Evolutionary conservation across 495 filamentous ascomycete genomes (phyloP).

Genomic region (Penicillium tannophilum): DNA sequence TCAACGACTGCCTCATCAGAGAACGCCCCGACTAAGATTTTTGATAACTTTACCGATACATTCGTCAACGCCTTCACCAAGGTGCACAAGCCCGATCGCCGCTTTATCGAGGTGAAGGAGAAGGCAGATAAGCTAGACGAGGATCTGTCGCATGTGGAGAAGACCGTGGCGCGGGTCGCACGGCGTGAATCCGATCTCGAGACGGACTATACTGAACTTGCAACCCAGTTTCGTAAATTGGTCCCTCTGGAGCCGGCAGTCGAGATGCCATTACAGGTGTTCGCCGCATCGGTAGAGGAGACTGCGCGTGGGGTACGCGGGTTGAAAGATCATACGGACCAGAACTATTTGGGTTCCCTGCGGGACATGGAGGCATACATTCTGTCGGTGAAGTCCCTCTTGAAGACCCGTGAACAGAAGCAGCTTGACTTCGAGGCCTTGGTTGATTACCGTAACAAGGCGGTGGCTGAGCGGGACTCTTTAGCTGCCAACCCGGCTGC

Average conservation of each 20-base stretch:
- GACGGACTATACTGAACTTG: constrained; percentile 83
- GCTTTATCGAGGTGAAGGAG: constrained; percentile 92
- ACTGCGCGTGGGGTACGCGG: constrained; percentile 71
- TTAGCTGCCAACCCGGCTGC: constrained; percentile 66
- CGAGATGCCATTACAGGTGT: constrained; percentile 74
- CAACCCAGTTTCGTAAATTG: constrained; percentile 91
- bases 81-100: constrained; percentile 89
- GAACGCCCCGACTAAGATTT: constrained; percentile 64
- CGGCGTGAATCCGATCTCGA: constrained; percentile 89
- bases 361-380: constrained; percentile 95
- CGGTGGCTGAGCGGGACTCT: constrained; percentile 82
- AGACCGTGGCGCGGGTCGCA: constrained; percentile 85
- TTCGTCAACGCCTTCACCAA: constrained; percentile 98
- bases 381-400: constrained; percentile 75
- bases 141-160: constrained; percentile 89
- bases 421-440: constrained; percentile 96
- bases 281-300: constrained; percentile 83
- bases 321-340: constrained; percentile 90
- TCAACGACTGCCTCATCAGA: constrained; percentile 54
- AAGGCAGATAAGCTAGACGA: constrained; percentile 95
- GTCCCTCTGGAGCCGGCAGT: constrained; percentile 88
- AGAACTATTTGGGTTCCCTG: constrained; percentile 88
- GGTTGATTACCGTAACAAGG: constrained; percentile 92
- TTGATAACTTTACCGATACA: constrained; percentile 93
- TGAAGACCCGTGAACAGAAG: constrained; percentile 95